A percentile compares a stretch with the other conserved stretches of the same genome.
Conservation (phyloP, 345 rosid species). For the Acer negundo region DNA sequence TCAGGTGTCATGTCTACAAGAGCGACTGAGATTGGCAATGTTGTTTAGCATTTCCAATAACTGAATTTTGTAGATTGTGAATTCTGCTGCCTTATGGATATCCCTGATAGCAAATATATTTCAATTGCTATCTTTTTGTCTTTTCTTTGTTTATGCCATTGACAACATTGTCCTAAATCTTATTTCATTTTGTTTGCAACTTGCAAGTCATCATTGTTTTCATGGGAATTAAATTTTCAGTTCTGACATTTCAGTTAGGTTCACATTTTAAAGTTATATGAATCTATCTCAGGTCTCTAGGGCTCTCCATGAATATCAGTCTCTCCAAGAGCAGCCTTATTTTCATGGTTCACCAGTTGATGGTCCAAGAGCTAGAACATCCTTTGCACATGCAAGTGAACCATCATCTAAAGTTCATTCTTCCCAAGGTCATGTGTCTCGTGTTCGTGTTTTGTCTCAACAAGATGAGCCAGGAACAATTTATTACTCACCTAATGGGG, state of each 20-base stretch:
- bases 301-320: slow-evolving; percentile 64
- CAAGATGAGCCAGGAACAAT: slow-evolving; percentile 58
- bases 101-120: background rate
- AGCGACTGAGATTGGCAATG: no score
- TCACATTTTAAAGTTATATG: slow-evolving; percentile 5
- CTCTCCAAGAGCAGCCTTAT: slow-evolving; percentile 67
- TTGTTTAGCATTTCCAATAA: no score
- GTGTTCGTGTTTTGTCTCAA: slow-evolving; percentile 54
- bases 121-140: background rate
- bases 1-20: no score
- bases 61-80: background rate
- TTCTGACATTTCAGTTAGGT: slow-evolving; percentile 5
- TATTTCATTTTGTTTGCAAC: background rate
- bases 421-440: slow-evolving; percentile 56
- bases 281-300: slow-evolving; percentile 45
- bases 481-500: slow-evolving; percentile 53
- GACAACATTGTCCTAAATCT: background rate
- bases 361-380: slow-evolving; percentile 50
- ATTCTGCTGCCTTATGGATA: background rate
- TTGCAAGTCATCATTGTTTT: background rate
- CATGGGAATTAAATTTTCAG: background rate
- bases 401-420: slow-evolving; percentile 50
- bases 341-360: slow-evolving; percentile 55
- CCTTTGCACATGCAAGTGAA: slow-evolving; percentile 64
- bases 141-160: background rate